A percentile compares a stretch with the other conserved stretches of the same genome.
Evolutionary conservation across 176 grass and related monocot species (phyloP).

Genomic region (Hsuehochloa calcarea): DNA sequence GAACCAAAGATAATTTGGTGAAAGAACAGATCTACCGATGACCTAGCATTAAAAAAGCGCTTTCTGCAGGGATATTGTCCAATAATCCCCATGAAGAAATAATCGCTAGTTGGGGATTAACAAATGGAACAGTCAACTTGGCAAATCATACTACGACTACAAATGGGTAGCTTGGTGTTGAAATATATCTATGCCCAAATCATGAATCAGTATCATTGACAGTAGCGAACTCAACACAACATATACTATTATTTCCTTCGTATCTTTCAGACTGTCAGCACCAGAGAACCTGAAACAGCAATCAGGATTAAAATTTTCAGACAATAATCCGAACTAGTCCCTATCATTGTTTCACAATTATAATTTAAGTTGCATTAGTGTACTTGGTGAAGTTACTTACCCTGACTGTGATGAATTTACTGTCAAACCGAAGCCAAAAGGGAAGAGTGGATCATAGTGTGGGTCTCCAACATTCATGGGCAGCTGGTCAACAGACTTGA

Average conservation of each 20-base stretch:
- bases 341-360: neutral
- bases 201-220: conserved; percentile 22
- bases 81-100: too few relatives aligned
- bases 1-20: neutral
- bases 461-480: conserved; percentile 81
- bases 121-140: neutral
- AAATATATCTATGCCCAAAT: conserved; percentile 31
- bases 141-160: neutral
- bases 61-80: neutral
- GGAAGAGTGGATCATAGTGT: conserved; percentile 87
- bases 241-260: neutral
- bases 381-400: conserved; percentile 41
- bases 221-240: conserved; percentile 26
- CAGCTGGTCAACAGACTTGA: conserved; percentile 77
- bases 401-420: conserved; percentile 49
- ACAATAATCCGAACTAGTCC: neutral
- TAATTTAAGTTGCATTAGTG: neutral
- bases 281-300: conserved; percentile 43
- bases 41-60: neutral
- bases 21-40: neutral
- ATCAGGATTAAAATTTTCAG: neutral
- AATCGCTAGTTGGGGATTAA: neutral
- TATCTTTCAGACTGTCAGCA: conserved; percentile 1
- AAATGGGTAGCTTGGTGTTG: neutral
- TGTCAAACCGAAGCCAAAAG: conserved; percentile 79